A percentile compares a stretch with the other conserved stretches of the same genome.
phyloP scores from a whole-genome alignment of 495 filamentous ascomycete species.

The Aspergillus cristatus region DNA sequence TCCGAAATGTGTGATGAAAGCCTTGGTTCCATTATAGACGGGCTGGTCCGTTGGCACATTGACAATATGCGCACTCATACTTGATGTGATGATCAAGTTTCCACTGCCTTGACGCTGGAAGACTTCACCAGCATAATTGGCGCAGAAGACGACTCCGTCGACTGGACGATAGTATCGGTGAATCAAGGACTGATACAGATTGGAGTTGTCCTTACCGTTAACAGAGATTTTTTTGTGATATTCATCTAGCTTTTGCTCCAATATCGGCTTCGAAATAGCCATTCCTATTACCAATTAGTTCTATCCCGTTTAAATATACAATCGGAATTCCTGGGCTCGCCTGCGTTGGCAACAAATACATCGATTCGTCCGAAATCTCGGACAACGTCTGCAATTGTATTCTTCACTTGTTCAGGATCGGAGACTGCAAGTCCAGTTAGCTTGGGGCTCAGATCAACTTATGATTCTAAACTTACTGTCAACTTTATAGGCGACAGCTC shows the following conservation, averaged over 20 bases:
- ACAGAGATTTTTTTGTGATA: constrained; percentile 37
- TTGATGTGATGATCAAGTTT: constrained; percentile 65
- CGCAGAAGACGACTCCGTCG: constrained; percentile 26
- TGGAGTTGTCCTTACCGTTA: constrained; percentile 25
- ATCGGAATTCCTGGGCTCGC: constrained; percentile 13
- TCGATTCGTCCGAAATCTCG: constrained; percentile 40
- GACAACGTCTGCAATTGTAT: constrained; percentile 26
- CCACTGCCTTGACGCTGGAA: constrained; percentile 45
- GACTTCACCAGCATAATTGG: constrained; percentile 47
- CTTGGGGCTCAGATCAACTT: constrained; percentile 1
- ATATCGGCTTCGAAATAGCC: constrained; percentile 41
- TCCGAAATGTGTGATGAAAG: constrained; percentile 56
- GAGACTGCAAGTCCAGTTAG: constrained; percentile 20
- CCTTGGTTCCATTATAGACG: constrained; percentile 62
- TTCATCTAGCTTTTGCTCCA: constrained; percentile 38
- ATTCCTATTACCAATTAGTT: constrained; percentile 28
- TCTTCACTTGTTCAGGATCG: constrained; percentile 19
- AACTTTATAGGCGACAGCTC: constrained; percentile 29
- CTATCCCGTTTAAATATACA: neutral
- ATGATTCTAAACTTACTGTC: constrained; percentile 17
- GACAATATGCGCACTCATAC: constrained; percentile 72
- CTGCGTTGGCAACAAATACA: constrained; percentile 40
- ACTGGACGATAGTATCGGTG: constrained; percentile 8
- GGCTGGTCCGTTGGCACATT: constrained; percentile 58
- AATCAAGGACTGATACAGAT: constrained; percentile 8